Evolutionary conservation across 2,329 filamentous ascomycete genomes (phyloP), one percentile per base, ranked within the genome.

Genomic region (Fusarium burgessii): DNA sequence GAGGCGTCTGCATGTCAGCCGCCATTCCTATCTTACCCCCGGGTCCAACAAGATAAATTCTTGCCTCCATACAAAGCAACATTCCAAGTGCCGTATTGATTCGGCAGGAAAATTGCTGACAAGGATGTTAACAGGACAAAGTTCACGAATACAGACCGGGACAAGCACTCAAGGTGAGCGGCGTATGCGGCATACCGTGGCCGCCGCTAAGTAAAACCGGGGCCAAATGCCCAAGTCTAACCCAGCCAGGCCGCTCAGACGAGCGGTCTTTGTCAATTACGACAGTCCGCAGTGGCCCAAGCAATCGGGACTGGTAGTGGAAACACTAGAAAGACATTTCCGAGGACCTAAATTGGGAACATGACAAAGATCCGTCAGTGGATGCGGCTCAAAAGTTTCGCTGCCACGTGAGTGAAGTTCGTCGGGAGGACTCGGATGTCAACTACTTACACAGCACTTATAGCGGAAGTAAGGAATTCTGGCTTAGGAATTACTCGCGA

Each of bases 101-200:
- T 46, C 50, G 55, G 52, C 41, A 40, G 15, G 23, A 55, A 41
- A 51, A 41, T 68, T 58, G 65, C 64, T 72, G 57, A 45, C 68
- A 27, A 46, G 47, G 41, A 51, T 49, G 35, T 67, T 66, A 70
- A 58, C 58, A 69, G 45, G 36, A 18, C 17, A 32, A 47, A 46
- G 40, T 33, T 40, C 62, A 76, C 74, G 74, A 76, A 75, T 61
- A 76, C 61, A 63, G 68, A 66, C 66, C 74, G 74, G 74, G 66
- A 50, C 49, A 41, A 29, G 20, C 35, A 58, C 52, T 49, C 60
- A 59, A 72, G 69, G 69, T 72, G 49, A 66, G 56, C 69, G 69
- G 69, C 65, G 51, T 61, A 40, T 66, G 68, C 68, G 68, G 68
- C 68, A 57, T 38, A 40, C 27, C 45, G 33, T 38, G 52, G 32